These are phyloP conservation scores for Pseudopyricularia cyperi DNA, from an alignment of 2,329 filamentous ascomycete species.

Conservation along the genomic window DNA sequence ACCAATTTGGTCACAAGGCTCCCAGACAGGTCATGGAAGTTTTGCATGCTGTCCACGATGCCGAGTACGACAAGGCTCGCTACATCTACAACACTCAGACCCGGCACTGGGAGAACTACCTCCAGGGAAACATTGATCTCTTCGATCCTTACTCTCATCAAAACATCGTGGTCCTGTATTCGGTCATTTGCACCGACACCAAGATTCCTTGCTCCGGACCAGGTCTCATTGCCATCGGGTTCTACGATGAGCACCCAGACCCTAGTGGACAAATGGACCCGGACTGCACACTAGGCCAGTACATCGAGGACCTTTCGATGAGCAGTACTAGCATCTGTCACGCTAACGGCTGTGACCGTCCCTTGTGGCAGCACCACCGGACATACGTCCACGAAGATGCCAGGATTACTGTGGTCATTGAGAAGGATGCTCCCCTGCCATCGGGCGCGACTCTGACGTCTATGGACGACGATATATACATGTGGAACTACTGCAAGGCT, in stretches of 20 bases:
- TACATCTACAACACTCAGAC: constrained; percentile 93
- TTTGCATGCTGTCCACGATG: constrained; percentile 85
- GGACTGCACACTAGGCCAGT: constrained; percentile 89
- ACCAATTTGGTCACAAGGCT: constrained; percentile 65
- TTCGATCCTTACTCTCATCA: constrained; percentile 95
- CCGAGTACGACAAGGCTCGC: constrained; percentile 88
- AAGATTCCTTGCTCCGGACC: constrained; percentile 90
- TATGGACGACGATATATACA: constrained; percentile 57
- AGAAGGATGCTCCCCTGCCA: constrained; percentile 41
- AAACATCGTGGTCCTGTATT: constrained; percentile 90
- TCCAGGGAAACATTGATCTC: constrained; percentile 74
- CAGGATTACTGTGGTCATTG: constrained; percentile 81
- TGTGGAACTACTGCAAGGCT: constrained; percentile 95
- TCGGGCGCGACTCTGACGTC: constrained; percentile 33
- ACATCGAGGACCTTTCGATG: constrained; percentile 79
- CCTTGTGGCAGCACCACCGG: constrained; percentile 84
- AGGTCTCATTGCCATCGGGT: constrained; percentile 77
- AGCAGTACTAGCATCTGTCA: constrained; percentile 66
- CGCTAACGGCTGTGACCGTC: constrained; percentile 73
- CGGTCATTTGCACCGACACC: constrained; percentile 82
- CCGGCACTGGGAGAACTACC: constrained; percentile 90
- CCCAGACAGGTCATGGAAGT: constrained; percentile 86
- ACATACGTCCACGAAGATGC: constrained; percentile 96
- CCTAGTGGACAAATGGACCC: constrained; percentile 53
- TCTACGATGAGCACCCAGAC: constrained; percentile 80